Conservation (phyloP, 192 early-diverging fungal genomes). For the Umbelopsis isabellina region DNA sequence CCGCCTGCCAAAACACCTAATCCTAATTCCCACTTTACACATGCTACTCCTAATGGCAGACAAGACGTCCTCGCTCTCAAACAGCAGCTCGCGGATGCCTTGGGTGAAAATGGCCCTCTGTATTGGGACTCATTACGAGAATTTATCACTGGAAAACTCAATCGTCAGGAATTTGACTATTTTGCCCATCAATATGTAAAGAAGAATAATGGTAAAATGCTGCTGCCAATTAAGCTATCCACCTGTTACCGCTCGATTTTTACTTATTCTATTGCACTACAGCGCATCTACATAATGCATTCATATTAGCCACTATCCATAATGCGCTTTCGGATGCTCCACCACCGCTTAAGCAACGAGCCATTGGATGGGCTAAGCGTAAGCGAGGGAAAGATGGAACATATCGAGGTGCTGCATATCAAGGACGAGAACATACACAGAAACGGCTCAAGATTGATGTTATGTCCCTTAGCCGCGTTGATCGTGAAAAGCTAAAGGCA, state of each 20-base stretch:
- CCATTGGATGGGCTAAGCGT: slow-evolving; percentile 59
- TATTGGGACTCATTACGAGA: slow-evolving; percentile 78
- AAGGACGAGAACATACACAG: slow-evolving; percentile 52
- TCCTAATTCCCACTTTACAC: slow-evolving; percentile 28
- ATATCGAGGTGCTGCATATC: slow-evolving; percentile 30
- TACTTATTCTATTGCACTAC: background rate
- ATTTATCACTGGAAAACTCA: slow-evolving; percentile 76
- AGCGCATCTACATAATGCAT: slow-evolving; percentile 72
- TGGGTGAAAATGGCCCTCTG: slow-evolving; percentile 73
- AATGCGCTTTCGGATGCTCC: slow-evolving; percentile 71
- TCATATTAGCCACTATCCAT: slow-evolving; percentile 78
- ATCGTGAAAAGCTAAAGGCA: slow-evolving; percentile 66
- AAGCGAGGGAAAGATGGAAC: slow-evolving; percentile 52
- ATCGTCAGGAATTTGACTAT: slow-evolving; percentile 80
- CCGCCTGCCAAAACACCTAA: slow-evolving; percentile 14
- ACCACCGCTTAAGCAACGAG: slow-evolving; percentile 63
- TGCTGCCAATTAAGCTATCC: background rate
- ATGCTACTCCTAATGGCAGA: slow-evolving; percentile 48
- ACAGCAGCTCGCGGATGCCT: slow-evolving; percentile 72
- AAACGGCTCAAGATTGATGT: slow-evolving; percentile 72
- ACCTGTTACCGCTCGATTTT: background rate
- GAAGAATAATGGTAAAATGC: slow-evolving; percentile 46
- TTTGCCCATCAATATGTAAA: slow-evolving; percentile 72
- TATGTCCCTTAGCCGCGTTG: slow-evolving; percentile 67
- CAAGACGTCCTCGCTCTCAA: slow-evolving; percentile 61